These are phyloP conservation scores for Chaetomiaceae sp. DNA, from an alignment of 2,329 filamentous ascomycete genomes.

Conservation along the genomic window DNA sequence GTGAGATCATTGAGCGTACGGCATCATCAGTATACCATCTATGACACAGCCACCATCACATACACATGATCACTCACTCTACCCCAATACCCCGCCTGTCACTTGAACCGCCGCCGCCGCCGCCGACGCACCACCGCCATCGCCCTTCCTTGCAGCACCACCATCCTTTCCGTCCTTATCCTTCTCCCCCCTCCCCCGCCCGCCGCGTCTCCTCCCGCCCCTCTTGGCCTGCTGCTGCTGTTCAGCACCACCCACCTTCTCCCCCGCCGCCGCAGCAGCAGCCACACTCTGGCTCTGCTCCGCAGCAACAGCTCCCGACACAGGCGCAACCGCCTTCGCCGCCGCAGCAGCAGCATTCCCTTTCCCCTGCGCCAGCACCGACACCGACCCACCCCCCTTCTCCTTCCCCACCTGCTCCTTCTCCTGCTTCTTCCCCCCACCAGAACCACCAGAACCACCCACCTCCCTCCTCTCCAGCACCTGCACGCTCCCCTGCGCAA, in stretches of 20 bases:
- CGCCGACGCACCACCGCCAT: neutral
- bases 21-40: too few species aligned
- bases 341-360: neutral
- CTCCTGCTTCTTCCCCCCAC: too few species aligned
- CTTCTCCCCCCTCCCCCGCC: conserved; percentile 14
- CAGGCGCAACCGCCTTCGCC: neutral
- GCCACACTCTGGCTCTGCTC: too few species aligned
- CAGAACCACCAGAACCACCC: too few species aligned
- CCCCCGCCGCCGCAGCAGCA: neutral
- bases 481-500: conserved; percentile 81
- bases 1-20: too few species aligned
- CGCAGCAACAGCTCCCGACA: neutral
- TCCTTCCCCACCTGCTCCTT: conserved; percentile 82
- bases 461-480: conserved; percentile 75
- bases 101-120: too few species aligned
- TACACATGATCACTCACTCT: too few species aligned
- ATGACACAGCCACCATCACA: too few species aligned
- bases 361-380: neutral
- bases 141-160: neutral
- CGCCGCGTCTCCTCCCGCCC: conserved; percentile 17
- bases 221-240: conserved; percentile 12
- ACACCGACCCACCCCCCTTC: conserved; percentile 43
- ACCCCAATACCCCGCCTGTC: too few species aligned
- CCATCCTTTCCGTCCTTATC: conserved; percentile 11
- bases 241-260: conserved; percentile 4